Evolutionary conservation across 352 stramenopile species (phyloP), one percentile per base, ranked within the genome.

Genomic region (Phytophthora capsici): DNA sequence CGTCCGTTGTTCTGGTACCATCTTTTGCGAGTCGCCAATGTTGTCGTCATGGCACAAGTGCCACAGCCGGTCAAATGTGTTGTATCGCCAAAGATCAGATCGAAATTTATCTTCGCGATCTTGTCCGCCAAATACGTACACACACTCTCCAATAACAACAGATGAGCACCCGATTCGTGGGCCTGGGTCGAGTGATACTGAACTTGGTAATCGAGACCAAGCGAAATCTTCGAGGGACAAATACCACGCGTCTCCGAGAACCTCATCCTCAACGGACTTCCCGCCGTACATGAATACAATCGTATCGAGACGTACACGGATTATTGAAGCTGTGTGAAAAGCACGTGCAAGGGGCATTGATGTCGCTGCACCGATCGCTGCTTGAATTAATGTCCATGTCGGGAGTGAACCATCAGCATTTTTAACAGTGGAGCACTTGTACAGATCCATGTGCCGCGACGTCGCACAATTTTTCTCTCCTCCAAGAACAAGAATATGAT

Each of bases 1-100:
- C 12, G 69, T 36, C 44, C 88, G 76, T n/a, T 80, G 59, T 9
- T 86, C 80, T 2, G 86, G 88, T 9, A 89, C 50, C 7, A 63
- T 30, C 5, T 68, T 59, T n/a, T 78, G 78, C 57, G 80, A 87
- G 6, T 88, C 82, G n/a, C 60, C 74, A 34, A 94, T 89, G 56
- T 83, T 89, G 59, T 96, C 88, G 32, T 95, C 86, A 51, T 95
- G 74, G 25, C 84, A 94, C 37, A 96, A 75, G 54, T 94, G 80
- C 88, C 88, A 96, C 25, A 93, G 68, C 16, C 87, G 85, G 53
- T 96, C 88, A 62, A 96, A 96, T 2, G 86, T 92, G 57, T 95
- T 95, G 57, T 94, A 95, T 13, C 84, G 67, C 88, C 88, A 96
- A 14, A 96, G 62, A 54, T 95, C 88, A 3, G 86, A 80, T 25